Evolutionary conservation across 2,329 filamentous ascomycete species (phyloP).

Genomic region (Phyllosticta citriasiana): DNA sequence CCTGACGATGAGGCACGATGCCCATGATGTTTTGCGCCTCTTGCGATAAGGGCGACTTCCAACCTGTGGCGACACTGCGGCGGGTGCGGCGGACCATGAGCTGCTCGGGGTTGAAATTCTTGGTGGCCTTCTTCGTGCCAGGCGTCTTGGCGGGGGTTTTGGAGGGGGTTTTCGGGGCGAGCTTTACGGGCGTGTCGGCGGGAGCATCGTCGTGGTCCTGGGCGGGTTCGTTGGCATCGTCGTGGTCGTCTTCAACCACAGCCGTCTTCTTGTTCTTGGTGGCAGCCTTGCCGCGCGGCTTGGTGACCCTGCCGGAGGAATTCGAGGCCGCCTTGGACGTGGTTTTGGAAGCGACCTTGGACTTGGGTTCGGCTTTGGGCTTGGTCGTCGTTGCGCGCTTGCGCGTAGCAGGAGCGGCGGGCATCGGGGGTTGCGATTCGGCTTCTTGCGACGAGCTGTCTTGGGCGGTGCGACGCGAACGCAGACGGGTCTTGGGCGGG

Average conservation of each 20-base stretch:
- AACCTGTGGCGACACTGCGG: not conserved
- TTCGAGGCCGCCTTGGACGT: not conserved
- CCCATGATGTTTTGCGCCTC: not conserved
- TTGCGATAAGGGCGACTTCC: not conserved
- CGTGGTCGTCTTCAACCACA: not conserved
- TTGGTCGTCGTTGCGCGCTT: not conserved
- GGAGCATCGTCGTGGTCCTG: not conserved
- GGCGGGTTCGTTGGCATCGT: not conserved
- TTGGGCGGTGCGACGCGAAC: not conserved
- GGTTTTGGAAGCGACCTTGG: not conserved
- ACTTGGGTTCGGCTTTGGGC: not conserved
- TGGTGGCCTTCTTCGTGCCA: not conserved
- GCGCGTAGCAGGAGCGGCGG: not conserved
- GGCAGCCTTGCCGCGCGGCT: not conserved
- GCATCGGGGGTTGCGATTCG: not conserved
- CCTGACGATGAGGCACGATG: not conserved
- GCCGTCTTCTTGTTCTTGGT: not conserved
- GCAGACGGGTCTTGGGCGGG: not conserved
- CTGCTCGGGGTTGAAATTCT: not conserved
- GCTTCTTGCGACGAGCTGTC: not conserved
- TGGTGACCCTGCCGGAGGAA: constrained; percentile 1
- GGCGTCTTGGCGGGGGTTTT: not conserved
- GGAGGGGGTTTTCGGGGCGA: not conserved
- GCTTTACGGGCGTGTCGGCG: not conserved
- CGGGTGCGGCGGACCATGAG: not conserved